Base-by-base conservation (phyloP, 2,329 filamentous ascomycete genomes). In the Fusarium floridanum region DNA sequence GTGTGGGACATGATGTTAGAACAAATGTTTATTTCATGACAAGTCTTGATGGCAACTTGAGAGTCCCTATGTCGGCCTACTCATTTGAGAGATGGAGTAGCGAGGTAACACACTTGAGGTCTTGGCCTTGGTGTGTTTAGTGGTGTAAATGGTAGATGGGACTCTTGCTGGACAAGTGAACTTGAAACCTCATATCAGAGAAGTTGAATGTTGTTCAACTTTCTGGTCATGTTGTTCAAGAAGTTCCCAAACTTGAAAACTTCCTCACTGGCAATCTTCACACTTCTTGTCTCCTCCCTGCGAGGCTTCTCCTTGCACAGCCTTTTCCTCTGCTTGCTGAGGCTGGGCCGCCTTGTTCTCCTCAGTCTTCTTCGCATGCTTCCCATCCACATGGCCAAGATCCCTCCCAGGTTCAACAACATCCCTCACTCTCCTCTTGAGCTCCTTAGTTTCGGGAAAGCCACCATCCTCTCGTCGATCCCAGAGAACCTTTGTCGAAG, bases 361-460 rank as follows among this genome's bases (percentile, higher is more conserved):
- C 27, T 67, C 60, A 12, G 62, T 61, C 12, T 67, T 65, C 43
- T 64, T 69, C 24, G 64, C 68, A 57, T 86, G 80, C 62, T 88
- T 82, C 64, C 90, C 86, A 82, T 95, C 93, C 27, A 95, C 92
- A 84, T 98, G 96, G 0, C 96, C 96, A 63, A 98, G 85, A 79
- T 96, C 89, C 71, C 93, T 88, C 1, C 85, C 87, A 0, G 95
- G 96, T 78, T 97, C 92, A 76, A 98, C 91, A 61, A 94, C 88
- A 84, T 98, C 94, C 67, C 96, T 87, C 6, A 98, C 91, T 17
- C 92, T 88, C 69, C 95, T 91, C 85, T 98, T 98, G 50, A 98
- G 88, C 76, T 96, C 92, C 84, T 98, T 98, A 3, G 94, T 95
- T 85, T 98, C 95, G 70, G 96, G 97, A 83, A 99, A 99, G 0